Percentiles rank a stretch among this genome's conserved stretches.
Conservation (phyloP, 306 rosid species). For the Quercus rubra region DNA sequence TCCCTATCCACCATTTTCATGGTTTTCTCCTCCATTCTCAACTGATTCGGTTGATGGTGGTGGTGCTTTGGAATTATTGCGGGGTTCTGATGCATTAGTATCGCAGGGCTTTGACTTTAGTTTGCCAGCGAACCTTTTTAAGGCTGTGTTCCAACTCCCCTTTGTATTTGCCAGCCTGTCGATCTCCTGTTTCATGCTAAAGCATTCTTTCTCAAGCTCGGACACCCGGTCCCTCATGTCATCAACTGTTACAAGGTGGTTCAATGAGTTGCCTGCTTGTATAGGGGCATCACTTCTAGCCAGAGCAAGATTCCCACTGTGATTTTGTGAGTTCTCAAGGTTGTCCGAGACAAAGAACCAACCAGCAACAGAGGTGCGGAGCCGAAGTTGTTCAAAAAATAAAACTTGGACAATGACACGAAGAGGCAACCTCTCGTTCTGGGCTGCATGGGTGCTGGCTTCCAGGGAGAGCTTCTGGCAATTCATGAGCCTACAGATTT, state of each 20-base stretch:
- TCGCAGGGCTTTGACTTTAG: constrained; percentile 43
- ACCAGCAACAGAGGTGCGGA: constrained; percentile 75
- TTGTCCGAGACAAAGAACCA: constrained; percentile 78
- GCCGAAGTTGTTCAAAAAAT: constrained; percentile 86
- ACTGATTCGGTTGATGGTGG: constrained; percentile 23
- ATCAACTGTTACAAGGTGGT: constrained; percentile 38
- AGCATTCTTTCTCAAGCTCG: constrained; percentile 79
- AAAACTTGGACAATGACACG: constrained; percentile 80
- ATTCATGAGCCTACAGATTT: constrained; percentile 77
- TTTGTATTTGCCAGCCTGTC: constrained; percentile 73
- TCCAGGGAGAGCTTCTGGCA: constrained; percentile 93
- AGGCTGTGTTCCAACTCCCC: constrained; percentile 62
- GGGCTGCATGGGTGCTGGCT: constrained; percentile 95
- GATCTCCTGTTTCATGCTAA: constrained; percentile 67
- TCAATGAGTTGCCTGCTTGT: constrained; percentile 14
- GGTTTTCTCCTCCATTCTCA: constrained; percentile 33
- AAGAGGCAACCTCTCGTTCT: constrained; percentile 87
- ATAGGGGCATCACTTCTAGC: constrained; percentile 23
- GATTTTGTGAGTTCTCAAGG: constrained; percentile 52
- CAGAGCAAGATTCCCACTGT: constrained; percentile 48
- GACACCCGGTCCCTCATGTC: constrained; percentile 57
- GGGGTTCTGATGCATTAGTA: constrained; percentile 35
- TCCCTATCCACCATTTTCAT: constrained; percentile 23
- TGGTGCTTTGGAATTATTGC: constrained; percentile 37
- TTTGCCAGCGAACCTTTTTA: constrained; percentile 55